A percentile compares a stretch with the other conserved stretches of the same genome.
phyloP scores from a whole-genome alignment of 2,329 filamentous ascomycete species.

The Lachnellula occidentalis region DNA sequence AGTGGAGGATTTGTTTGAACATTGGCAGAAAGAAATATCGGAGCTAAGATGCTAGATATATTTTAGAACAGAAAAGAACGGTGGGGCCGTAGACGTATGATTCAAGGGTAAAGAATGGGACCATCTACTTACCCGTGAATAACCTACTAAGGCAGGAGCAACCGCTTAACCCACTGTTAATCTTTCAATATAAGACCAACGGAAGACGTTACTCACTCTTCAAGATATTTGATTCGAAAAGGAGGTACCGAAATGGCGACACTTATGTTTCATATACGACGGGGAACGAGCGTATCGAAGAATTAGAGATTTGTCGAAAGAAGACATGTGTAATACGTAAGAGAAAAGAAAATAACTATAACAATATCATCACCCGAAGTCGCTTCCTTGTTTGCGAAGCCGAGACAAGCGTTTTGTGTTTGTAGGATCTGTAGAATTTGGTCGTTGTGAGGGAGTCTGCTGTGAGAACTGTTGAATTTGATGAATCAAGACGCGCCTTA shows the following conservation, averaged over 20 bases:
- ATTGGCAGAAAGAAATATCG: no score
- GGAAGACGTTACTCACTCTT: neutral
- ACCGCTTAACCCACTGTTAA: neutral
- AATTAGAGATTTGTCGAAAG: neutral
- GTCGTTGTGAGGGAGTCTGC: conserved; percentile 7
- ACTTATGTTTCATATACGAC: conserved; percentile 13
- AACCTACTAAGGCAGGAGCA: no score
- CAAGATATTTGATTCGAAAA: neutral
- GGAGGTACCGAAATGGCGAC: conserved; percentile 5
- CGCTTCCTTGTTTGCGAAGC: conserved; percentile 7
- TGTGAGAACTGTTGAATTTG: no score
- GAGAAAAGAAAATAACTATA: neutral
- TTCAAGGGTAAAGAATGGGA: no score
- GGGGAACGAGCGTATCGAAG: conserved; percentile 1
- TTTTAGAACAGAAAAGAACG: no score
- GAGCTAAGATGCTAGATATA: no score
- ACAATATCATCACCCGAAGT: conserved; percentile 3
- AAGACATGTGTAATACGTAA: no score
- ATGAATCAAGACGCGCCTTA: no score
- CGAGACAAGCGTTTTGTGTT: conserved; percentile 5
- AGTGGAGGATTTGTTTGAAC: no score
- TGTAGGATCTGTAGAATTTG: conserved; percentile 6
- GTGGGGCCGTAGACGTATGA: no score
- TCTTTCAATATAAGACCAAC: neutral
- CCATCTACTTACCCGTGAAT: no score